phyloP scores from a whole-genome alignment of 2,329 filamentous ascomycete species.

The Myrmaecium sp. region DNA sequence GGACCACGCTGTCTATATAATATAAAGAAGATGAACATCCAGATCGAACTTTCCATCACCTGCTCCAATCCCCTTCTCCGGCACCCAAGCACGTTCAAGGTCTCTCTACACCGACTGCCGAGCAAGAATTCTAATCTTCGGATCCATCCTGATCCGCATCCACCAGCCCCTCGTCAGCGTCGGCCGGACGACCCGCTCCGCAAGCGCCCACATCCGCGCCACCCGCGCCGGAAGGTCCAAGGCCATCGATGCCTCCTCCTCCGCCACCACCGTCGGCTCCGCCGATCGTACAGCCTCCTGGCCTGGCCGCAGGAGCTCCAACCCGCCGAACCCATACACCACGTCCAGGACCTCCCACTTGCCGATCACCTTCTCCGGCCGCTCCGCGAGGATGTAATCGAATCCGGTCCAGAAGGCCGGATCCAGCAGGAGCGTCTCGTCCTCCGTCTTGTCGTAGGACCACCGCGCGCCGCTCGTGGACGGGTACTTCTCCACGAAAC shows the following conservation, averaged over 20 bases:
- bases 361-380: conserved; percentile 29
- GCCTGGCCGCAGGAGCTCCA: conserved; percentile 30
- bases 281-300: conserved; percentile 6
- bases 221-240: conserved; percentile 9
- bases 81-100: no score
- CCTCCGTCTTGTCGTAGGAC: conserved; percentile 45
- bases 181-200: conserved; percentile 18
- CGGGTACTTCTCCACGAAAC: conserved; percentile 33
- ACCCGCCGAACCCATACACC: conserved; percentile 33
- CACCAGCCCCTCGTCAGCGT: conserved; percentile 33
- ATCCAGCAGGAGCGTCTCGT: conserved; percentile 28
- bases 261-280: conserved; percentile 5
- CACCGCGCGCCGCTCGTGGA: conserved; percentile 17
- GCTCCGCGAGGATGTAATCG: conserved; percentile 41
- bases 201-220: conserved; percentile 7
- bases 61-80: no score
- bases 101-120: no score
- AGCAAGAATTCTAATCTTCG: conserved; percentile 36
- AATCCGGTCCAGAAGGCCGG: conserved; percentile 40
- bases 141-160: conserved; percentile 36
- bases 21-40: no score
- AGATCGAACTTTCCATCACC: no score
- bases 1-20: no score
- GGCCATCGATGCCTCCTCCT: conserved; percentile 5
- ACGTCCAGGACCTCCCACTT: conserved; percentile 35